Conservation (phyloP, 306 rosid genomes). For the Prunus mongolica region DNA sequence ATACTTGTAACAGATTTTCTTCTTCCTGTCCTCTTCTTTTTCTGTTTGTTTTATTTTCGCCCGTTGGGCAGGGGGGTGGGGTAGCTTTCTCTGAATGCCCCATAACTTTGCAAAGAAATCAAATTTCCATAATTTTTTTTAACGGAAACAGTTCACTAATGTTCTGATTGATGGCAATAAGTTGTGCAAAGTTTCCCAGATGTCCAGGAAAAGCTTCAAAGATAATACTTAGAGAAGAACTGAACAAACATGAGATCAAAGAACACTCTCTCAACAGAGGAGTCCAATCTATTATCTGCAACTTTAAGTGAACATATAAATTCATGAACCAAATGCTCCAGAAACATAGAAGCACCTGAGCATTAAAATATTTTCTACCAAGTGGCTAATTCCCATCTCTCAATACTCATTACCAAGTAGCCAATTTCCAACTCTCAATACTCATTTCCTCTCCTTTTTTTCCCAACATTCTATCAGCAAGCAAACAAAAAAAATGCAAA, state of each 20-base stretch:
- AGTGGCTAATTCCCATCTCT: background rate
- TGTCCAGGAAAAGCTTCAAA: background rate
- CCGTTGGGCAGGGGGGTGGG: background rate
- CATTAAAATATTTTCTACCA: background rate
- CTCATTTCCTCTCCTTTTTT: background rate
- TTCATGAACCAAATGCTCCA: background rate
- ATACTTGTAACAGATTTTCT: background rate
- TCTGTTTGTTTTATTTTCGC: background rate
- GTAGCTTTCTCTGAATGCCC: background rate
- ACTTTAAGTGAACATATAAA: background rate
- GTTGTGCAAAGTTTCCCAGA: background rate
- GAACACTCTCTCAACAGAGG: background rate
- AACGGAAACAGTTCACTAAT: background rate
- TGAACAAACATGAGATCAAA: background rate
- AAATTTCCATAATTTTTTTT: background rate
- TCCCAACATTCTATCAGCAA: background rate
- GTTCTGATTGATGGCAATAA: background rate
- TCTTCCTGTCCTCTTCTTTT: background rate
- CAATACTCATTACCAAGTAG: background rate
- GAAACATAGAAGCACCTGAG: background rate
- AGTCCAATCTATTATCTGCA: background rate
- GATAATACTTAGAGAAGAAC: background rate
- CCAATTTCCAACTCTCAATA: background rate
- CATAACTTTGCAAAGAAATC: background rate
- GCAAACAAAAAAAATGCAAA: background rate